phyloP scores from a whole-genome alignment of 305 asterid species.

The Fraxinus sp. region DNA sequence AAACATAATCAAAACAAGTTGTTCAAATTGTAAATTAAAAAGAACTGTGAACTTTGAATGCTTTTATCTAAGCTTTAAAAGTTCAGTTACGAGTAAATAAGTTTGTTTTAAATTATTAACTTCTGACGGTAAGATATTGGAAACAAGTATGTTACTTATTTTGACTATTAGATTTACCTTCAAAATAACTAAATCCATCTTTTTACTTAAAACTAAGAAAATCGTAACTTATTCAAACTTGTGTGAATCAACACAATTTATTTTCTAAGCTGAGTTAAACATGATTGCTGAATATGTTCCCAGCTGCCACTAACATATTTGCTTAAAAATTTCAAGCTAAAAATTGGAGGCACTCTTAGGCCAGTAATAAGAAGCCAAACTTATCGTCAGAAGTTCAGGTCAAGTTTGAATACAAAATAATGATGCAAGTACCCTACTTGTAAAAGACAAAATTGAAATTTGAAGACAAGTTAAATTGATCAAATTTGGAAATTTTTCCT shows the following conservation, averaged over 20 bases:
- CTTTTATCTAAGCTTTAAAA: not conserved
- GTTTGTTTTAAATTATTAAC: not conserved
- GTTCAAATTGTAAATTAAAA: not conserved
- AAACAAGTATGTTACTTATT: not conserved
- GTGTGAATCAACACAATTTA: not conserved
- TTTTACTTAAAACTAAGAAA: not conserved
- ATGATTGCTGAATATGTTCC: not conserved
- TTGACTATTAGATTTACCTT: not conserved
- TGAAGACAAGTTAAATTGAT: not conserved
- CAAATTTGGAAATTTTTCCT: not conserved
- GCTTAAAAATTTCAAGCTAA: not conserved
- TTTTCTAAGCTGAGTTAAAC: not conserved
- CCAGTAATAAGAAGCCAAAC: not conserved
- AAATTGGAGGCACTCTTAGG: not conserved
- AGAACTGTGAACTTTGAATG: not conserved
- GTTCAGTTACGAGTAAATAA: not conserved
- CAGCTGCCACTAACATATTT: not conserved
- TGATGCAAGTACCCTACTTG: not conserved
- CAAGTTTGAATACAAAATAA: not conserved
- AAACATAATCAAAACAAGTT: constrained; percentile 1
- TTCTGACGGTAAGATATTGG: not conserved
- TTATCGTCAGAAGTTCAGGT: not conserved
- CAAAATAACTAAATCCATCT: not conserved
- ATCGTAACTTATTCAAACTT: not conserved
- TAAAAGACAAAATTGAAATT: not conserved